Evolutionary conservation across 2,329 filamentous ascomycete genomes (phyloP).

Genomic region (Exophiala calicioides): DNA sequence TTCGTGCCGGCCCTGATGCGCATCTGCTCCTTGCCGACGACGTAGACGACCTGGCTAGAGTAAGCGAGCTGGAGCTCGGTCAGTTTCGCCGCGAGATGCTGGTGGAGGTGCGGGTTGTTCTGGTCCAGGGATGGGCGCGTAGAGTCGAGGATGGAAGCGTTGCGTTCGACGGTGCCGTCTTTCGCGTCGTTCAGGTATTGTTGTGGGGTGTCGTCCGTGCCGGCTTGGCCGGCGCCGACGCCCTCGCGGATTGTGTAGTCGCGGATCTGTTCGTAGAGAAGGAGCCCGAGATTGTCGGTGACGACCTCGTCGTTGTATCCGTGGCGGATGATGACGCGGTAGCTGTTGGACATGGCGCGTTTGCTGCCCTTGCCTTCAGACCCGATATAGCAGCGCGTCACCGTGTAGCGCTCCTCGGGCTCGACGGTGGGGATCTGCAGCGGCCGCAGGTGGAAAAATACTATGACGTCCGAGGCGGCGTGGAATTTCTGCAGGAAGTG

Average conservation of each 20-base stretch:
- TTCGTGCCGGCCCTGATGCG: conserved; percentile 35
- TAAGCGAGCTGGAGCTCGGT: conserved; percentile 45
- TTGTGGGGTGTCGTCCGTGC: too few relatives aligned
- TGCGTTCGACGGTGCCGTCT: neutral
- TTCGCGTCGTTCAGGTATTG: neutral
- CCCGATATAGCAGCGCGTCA: conserved; percentile 32
- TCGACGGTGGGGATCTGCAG: conserved; percentile 60
- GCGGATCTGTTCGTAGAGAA: conserved; percentile 62
- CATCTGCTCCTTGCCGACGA: conserved; percentile 47
- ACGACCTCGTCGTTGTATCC: conserved; percentile 73
- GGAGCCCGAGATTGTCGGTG: conserved; percentile 61
- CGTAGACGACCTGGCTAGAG: conserved; percentile 52
- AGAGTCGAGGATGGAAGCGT: neutral
- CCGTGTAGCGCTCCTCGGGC: conserved; percentile 51
- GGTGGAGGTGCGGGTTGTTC: too few relatives aligned
- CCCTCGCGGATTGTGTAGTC: conserved; percentile 48
- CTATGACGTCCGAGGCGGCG: conserved; percentile 64
- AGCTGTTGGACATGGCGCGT: conserved; percentile 59
- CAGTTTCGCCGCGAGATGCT: conserved; percentile 26
- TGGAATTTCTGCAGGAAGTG: conserved; percentile 73
- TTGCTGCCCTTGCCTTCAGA: conserved; percentile 5
- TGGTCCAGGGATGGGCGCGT: conserved; percentile 1
- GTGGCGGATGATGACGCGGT: conserved; percentile 68
- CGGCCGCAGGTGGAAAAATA: conserved; percentile 73
- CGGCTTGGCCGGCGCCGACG: neutral